Evolutionary conservation across 352 stramenopile genomes (phyloP).

Genomic region (Phytopythium vexans): DNA sequence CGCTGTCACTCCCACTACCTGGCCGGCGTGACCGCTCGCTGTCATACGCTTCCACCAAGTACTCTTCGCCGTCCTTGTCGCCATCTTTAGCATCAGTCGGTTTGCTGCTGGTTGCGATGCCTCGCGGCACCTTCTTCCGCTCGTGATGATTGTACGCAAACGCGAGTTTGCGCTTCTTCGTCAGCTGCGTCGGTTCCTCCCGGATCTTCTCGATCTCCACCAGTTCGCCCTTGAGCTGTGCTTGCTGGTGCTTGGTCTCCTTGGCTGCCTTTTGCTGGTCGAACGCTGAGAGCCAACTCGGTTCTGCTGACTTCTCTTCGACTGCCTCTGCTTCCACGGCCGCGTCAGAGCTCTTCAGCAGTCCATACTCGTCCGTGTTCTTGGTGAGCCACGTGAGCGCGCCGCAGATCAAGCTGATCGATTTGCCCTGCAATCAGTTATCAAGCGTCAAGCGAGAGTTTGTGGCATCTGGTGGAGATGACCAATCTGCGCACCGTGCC

Average conservation of each 20-base stretch:
- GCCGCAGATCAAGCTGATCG: slow-evolving; percentile 90
- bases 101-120: slow-evolving; percentile 7
- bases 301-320: slow-evolving; percentile 24
- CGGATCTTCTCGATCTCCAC: slow-evolving; percentile 56
- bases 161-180: slow-evolving; percentile 68
- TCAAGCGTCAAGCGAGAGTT: neutral
- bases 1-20: slow-evolving; percentile 35
- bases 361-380: slow-evolving; percentile 73
- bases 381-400: slow-evolving; percentile 79
- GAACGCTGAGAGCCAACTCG: slow-evolving; percentile 60
- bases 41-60: slow-evolving; percentile 78
- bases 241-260: slow-evolving; percentile 42
- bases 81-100: slow-evolving; percentile 5
- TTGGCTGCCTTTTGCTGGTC: slow-evolving; percentile 43
- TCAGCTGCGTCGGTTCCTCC: slow-evolving; percentile 22
- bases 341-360: slow-evolving; percentile 21
- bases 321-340: neutral
- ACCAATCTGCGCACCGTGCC: slow-evolving; percentile 52
- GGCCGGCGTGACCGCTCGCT: slow-evolving; percentile 35
- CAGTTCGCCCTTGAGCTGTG: slow-evolving; percentile 41
- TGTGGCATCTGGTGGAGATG: neutral
- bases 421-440: slow-evolving; percentile 68
- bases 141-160: slow-evolving; percentile 67
- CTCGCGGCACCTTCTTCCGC: slow-evolving; percentile 30
- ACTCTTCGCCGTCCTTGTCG: slow-evolving; percentile 34